Percentiles rank a stretch among this genome's conserved stretches.
These are phyloP conservation scores for Xylariaceae sp. DNA, from an alignment of 2,329 filamentous ascomycete genomes.

Conservation along the genomic window DNA sequence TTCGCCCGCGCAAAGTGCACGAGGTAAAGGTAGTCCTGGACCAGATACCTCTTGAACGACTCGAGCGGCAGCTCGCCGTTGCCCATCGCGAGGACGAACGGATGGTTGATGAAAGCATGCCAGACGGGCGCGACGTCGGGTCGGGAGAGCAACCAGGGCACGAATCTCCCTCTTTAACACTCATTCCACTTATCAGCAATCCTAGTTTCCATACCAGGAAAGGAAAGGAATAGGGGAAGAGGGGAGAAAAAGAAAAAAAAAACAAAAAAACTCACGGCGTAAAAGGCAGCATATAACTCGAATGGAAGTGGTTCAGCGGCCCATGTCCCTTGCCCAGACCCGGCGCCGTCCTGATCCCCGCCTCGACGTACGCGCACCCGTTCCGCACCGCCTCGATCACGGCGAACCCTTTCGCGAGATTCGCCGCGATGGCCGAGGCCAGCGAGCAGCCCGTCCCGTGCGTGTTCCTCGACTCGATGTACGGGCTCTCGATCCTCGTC, in stretches of 20 bases:
- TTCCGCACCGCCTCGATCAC: constrained; percentile 56
- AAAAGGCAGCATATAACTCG: constrained; percentile 62
- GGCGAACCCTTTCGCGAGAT: constrained; percentile 55
- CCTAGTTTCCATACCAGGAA: not conserved
- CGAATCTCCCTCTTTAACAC: constrained; percentile 59
- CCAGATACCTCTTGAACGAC: constrained; percentile 81
- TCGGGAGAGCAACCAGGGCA: constrained; percentile 75
- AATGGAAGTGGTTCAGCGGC: constrained; percentile 76
- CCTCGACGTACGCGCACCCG: constrained; percentile 68
- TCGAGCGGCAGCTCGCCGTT: constrained; percentile 67
- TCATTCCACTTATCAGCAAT: constrained; percentile 5
- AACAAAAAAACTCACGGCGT: constrained; percentile 43
- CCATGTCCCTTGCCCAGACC: constrained; percentile 62
- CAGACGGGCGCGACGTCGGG: constrained; percentile 70
- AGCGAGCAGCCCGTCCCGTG: constrained; percentile 94
- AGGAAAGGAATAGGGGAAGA: not conserved
- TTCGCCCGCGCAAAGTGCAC: constrained; percentile 88
- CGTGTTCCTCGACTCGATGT: constrained; percentile 70
- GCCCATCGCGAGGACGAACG: constrained; percentile 73
- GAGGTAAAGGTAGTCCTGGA: constrained; percentile 89
- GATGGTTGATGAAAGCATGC: constrained; percentile 72
- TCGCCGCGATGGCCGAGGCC: constrained; percentile 77
- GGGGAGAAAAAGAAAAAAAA: not conserved
- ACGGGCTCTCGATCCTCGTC: constrained; percentile 63
- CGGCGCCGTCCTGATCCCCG: constrained; percentile 60